Evolutionary conservation across 2,329 filamentous ascomycete genomes (phyloP).

Genomic region (Hysterium pulicare): DNA sequence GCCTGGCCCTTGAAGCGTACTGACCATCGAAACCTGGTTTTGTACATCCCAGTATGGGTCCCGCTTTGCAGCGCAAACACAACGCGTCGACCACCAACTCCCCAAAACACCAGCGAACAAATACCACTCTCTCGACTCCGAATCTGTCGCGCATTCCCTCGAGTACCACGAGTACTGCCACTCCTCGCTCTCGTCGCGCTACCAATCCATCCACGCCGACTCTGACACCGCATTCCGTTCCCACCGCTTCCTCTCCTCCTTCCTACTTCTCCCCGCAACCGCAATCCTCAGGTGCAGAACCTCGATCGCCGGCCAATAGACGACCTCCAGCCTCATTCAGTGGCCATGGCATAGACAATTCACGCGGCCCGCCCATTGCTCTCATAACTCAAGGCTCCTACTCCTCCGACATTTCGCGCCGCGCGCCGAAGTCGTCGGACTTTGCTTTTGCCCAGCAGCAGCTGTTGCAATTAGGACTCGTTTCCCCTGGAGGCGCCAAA

Average conservation of each 20-base stretch:
- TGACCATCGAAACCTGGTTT: no score
- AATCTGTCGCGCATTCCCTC: conserved; percentile 33
- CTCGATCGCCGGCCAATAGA: conserved; percentile 30
- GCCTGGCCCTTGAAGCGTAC: no score
- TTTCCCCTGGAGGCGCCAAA: conserved; percentile 16
- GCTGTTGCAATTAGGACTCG: conserved; percentile 19
- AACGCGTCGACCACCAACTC: conserved; percentile 13
- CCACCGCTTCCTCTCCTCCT: conserved; percentile 16
- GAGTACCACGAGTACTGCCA: no score
- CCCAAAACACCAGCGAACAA: conserved; percentile 24
- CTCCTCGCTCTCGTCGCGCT: conserved; percentile 19
- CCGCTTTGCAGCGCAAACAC: background rate
- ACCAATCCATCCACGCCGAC: conserved; percentile 27
- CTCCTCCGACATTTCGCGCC: conserved; percentile 31
- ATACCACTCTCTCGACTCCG: conserved; percentile 20
- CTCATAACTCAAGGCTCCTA: conserved; percentile 43
- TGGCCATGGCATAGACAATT: conserved; percentile 50
- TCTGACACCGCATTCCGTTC: conserved; percentile 14
- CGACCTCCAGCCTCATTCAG: conserved; percentile 48
- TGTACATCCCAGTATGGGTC: background rate
- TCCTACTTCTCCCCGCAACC: conserved; percentile 34
- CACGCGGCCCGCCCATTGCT: conserved; percentile 50
- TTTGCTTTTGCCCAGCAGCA: conserved; percentile 28
- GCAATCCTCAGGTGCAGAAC: conserved; percentile 22
- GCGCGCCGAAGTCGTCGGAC: conserved; percentile 26